Percentiles rank a stretch among this genome's conserved stretches.
Conservation (phyloP, 768 basidiomycete species). For the Lentinus tigrinus region DNA sequence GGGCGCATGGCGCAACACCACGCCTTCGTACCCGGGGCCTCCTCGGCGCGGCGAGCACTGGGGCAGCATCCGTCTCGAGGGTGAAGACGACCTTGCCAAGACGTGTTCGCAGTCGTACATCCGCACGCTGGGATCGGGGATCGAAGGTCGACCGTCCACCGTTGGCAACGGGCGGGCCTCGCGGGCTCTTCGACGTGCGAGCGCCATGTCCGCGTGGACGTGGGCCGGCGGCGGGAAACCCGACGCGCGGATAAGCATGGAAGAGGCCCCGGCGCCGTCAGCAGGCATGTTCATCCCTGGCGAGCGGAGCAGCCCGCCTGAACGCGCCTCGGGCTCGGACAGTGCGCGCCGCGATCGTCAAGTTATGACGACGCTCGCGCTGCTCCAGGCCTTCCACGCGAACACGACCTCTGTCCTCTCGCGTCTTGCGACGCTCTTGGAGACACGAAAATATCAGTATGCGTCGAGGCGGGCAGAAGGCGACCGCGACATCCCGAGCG, state of each 20-base stretch:
- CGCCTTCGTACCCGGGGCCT: constrained; percentile 46
- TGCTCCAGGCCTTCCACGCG: constrained; percentile 65
- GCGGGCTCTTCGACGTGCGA: constrained; percentile 34
- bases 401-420: constrained; percentile 23
- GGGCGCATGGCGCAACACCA: constrained; percentile 60
- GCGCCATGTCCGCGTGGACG: constrained; percentile 51
- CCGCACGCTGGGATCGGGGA: constrained; percentile 28
- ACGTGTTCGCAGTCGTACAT: constrained; percentile 22
- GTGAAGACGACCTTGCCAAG: constrained; percentile 47
- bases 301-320: constrained; percentile 6
- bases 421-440: constrained; percentile 40
- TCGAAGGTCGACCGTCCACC: constrained; percentile 12
- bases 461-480: constrained; percentile 55
- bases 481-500: constrained; percentile 16
- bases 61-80: constrained; percentile 60
- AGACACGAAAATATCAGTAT: constrained; percentile 64
- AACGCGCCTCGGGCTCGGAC: constrained; percentile 4
- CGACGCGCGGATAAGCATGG: constrained; percentile 22
- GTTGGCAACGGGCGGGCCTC: neutral
- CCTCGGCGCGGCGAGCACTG: constrained; percentile 46
- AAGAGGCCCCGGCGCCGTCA: constrained; percentile 8
- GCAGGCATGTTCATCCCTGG: constrained; percentile 16
- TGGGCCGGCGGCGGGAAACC: constrained; percentile 31
- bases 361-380: constrained; percentile 48
- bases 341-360: constrained; percentile 32